phyloP scores from a whole-genome alignment of 257 asterid species.

The Leptodermis oblonga region DNA sequence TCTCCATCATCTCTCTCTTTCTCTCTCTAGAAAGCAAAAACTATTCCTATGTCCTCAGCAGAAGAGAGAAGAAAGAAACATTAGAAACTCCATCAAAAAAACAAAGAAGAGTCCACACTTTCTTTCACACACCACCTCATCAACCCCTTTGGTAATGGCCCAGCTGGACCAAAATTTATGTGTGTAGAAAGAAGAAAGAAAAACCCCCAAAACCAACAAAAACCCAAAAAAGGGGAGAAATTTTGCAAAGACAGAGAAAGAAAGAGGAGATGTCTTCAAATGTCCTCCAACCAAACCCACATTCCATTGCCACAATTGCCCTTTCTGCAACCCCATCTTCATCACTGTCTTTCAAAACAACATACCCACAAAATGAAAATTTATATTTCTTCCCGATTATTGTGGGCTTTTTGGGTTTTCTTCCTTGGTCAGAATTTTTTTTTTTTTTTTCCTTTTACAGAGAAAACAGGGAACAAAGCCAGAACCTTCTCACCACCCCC shows the following conservation, averaged over 20 bases:
- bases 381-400: constrained; percentile 27
- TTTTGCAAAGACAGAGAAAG: constrained; percentile 16
- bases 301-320: constrained; percentile 55
- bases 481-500: constrained; percentile 62
- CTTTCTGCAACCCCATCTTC: constrained; percentile 60
- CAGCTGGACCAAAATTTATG: constrained; percentile 33
- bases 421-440: constrained; percentile 65
- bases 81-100: constrained; percentile 21
- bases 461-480: constrained; percentile 58
- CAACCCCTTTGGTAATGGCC: constrained; percentile 28
- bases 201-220: constrained; percentile 14
- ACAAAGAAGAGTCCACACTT: constrained; percentile 30
- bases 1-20: constrained; percentile 26
- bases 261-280: constrained; percentile 30
- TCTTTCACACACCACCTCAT: constrained; percentile 16
- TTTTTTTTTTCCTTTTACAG: constrained; percentile 38
- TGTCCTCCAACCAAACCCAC: constrained; percentile 39
- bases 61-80: constrained; percentile 25
- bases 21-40: constrained; percentile 14
- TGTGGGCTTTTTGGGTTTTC: constrained; percentile 83
- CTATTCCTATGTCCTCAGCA: constrained; percentile 24
- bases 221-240: constrained; percentile 15
- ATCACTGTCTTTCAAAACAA: constrained; percentile 34
- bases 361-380: constrained; percentile 9
- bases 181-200: constrained; percentile 20